phyloP scores from a whole-genome alignment of 306 rosid species.

The Astragalus membranaceus region DNA sequence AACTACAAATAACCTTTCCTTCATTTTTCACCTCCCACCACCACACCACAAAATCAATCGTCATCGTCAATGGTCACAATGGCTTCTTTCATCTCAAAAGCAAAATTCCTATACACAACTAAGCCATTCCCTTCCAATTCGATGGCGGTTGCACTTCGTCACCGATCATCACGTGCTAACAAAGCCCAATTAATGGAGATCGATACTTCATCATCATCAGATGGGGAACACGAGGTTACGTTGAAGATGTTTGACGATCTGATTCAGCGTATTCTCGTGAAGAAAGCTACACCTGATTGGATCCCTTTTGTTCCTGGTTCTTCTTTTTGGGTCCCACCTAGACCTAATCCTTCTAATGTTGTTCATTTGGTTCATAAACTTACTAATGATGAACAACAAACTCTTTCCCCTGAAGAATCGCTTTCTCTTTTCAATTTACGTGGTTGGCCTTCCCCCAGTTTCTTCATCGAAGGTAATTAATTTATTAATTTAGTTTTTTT shows the following conservation, averaged over 20 bases:
- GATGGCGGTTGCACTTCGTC: neutral
- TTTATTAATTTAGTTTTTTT: neutral
- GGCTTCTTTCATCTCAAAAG: neutral
- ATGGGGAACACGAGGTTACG: slow-evolving; percentile 38
- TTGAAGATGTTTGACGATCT: slow-evolving; percentile 58
- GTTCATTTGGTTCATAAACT: slow-evolving; percentile 39
- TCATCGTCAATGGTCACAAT: neutral
- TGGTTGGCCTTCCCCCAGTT: slow-evolving; percentile 57
- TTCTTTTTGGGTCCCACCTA: slow-evolving; percentile 94
- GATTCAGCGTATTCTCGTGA: slow-evolving; percentile 50
- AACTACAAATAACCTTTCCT: neutral
- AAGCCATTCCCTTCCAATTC: neutral
- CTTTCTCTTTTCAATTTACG: slow-evolving; percentile 39
- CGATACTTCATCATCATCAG: slow-evolving; percentile 21
- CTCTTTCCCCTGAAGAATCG: slow-evolving; percentile 34
- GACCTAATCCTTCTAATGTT: slow-evolving; percentile 28
- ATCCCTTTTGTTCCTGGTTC: slow-evolving; percentile 80
- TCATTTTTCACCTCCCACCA: neutral
- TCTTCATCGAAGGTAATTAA: slow-evolving; percentile 30
- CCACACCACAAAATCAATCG: neutral
- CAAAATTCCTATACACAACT: neutral
- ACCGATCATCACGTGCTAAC: slow-evolving; percentile 17
- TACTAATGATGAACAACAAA: neutral
- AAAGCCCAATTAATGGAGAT: slow-evolving; percentile 35
- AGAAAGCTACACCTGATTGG: slow-evolving; percentile 71